phyloP scores from a whole-genome alignment of 2,329 filamentous ascomycete genomes.

The Drechslerella coelobrocha region DNA sequence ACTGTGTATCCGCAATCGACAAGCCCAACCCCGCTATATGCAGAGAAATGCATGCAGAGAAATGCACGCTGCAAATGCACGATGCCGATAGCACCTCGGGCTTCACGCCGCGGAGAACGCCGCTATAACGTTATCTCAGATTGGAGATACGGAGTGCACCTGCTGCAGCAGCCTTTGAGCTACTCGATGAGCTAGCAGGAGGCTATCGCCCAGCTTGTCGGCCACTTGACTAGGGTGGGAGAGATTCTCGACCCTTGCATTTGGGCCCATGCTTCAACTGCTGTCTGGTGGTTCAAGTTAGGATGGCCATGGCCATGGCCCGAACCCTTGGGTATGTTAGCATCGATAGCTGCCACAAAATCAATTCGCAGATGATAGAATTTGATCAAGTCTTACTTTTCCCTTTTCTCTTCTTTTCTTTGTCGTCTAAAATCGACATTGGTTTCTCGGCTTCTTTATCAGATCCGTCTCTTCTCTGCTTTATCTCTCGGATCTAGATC shows the following conservation, averaged over 20 bases:
- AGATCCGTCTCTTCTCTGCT: conserved; percentile 36
- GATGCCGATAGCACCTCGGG: too few relatives aligned
- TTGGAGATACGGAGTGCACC: too few relatives aligned
- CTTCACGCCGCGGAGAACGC: neutral
- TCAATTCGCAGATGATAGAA: neutral
- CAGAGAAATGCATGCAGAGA: neutral
- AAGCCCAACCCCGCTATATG: neutral
- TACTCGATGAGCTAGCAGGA: too few relatives aligned
- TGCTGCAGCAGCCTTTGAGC: too few relatives aligned
- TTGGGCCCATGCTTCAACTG: too few relatives aligned
- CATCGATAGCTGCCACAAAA: too few relatives aligned
- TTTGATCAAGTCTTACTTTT: conserved; percentile 28
- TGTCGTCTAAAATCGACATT: conserved; percentile 24
- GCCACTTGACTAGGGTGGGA: too few relatives aligned
- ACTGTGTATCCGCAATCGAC: neutral
- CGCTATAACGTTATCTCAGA: neutral
- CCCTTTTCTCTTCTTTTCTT: conserved; percentile 30
- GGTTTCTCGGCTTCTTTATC: conserved; percentile 42
- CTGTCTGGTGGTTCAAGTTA: too few relatives aligned
- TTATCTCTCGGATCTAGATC: conserved; percentile 50
- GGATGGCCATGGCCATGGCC: too few relatives aligned
- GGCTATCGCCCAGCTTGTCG: too few relatives aligned
- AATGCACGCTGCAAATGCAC: neutral
- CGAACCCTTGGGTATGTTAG: too few relatives aligned
- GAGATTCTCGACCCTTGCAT: too few relatives aligned